Conservation (phyloP, 2,329 filamentous ascomycete species). For the Furcasterigmium furcatum region DNA sequence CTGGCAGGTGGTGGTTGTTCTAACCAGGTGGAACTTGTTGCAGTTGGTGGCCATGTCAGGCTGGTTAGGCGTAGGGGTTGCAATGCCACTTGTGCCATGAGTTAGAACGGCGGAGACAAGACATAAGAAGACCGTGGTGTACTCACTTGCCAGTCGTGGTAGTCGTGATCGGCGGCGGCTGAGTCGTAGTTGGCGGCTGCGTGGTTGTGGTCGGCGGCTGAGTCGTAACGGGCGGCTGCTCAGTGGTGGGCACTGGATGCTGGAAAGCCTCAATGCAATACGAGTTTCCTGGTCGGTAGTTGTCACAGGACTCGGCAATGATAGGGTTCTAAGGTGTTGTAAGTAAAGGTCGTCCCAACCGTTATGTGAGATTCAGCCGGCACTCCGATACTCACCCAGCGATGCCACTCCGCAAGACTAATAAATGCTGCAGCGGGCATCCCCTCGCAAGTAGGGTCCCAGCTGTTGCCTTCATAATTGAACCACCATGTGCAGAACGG, state of each 20-base stretch:
- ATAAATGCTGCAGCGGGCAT: constrained; percentile 2
- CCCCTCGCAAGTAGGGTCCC: not conserved
- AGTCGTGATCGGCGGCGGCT: not conserved
- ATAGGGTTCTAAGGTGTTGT: not conserved
- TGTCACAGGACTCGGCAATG: not conserved
- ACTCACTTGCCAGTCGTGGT: constrained; percentile 15
- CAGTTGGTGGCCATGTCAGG: constrained; percentile 14
- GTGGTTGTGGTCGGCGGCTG: not conserved
- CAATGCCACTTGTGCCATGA: not conserved
- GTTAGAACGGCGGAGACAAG: constrained; percentile 20
- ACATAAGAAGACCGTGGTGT: too few relatives aligned
- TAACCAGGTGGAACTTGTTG: constrained; percentile 14
- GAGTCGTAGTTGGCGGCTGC: not conserved
- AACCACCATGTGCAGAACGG: constrained; percentile 5
- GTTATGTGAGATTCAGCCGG: too few relatives aligned
- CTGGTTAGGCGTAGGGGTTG: constrained; percentile 9
- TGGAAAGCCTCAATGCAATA: constrained; percentile 6
- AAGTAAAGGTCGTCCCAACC: too few relatives aligned
- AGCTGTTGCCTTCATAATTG: not conserved
- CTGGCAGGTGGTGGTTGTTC: not conserved
- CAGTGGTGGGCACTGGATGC: not conserved
- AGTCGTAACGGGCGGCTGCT: not conserved
- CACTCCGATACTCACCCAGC: constrained; percentile 1
- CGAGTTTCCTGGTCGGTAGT: not conserved
- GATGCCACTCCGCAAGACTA: constrained; percentile 1